phyloP scores from a whole-genome alignment of 2,329 filamentous ascomycete genomes.

The Penicillium italicum region DNA sequence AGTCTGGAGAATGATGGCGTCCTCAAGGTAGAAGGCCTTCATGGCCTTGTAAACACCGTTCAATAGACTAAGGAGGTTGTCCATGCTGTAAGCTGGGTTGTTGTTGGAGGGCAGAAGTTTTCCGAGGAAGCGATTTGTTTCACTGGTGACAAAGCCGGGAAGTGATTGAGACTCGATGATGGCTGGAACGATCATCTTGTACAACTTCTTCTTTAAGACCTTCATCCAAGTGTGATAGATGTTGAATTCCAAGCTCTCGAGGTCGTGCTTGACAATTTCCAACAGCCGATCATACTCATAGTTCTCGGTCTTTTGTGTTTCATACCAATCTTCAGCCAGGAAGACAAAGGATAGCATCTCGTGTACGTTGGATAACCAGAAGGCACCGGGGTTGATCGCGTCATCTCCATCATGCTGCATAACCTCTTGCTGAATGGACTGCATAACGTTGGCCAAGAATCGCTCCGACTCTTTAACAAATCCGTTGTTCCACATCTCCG shows the following conservation, averaged over 20 bases:
- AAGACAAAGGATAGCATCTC: conserved; percentile 99
- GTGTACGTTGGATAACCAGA: conserved; percentile 99
- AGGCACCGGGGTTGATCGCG: conserved; percentile 92
- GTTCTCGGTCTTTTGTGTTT: conserved; percentile 98
- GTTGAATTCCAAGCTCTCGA: conserved; percentile 98
- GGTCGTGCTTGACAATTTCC: conserved; percentile 98
- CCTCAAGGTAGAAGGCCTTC: conserved; percentile 97
- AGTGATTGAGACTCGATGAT: conserved; percentile 99
- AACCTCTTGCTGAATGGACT: conserved; percentile 97
- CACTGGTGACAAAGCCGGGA: conserved; percentile 96
- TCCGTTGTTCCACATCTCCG: conserved; percentile 99
- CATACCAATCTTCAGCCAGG: conserved; percentile 98
- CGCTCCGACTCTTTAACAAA: conserved; percentile 99
- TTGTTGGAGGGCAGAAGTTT: conserved; percentile 91
- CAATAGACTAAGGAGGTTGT: conserved; percentile 89
- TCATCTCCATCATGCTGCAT: conserved; percentile 99
- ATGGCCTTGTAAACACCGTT: conserved; percentile 98
- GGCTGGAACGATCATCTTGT: conserved; percentile 99
- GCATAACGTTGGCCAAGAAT: conserved; percentile 99
- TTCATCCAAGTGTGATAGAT: conserved; percentile 99
- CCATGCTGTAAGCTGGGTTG: conserved; percentile 97
- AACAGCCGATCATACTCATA: conserved; percentile 97
- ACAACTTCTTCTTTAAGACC: conserved; percentile 96
- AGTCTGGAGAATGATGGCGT: conserved; percentile 92
- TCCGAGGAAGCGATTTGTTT: conserved; percentile 96